Base-by-base conservation (phyloP, 2,329 filamentous ascomycete species). In the Colletotrichum camelliae region DNA sequence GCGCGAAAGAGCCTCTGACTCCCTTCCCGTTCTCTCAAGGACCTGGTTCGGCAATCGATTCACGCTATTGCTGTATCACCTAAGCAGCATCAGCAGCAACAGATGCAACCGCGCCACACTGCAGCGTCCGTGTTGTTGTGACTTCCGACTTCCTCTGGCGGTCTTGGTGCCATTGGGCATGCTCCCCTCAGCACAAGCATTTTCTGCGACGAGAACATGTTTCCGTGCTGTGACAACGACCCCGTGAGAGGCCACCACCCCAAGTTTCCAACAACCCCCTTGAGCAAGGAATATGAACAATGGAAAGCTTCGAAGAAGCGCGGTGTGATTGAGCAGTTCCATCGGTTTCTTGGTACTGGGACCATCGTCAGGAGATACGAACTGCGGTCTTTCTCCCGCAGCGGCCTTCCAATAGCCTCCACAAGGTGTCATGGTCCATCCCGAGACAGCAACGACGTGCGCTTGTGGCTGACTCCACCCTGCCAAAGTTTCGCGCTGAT, bases 401-500 rank as follows among this genome's bases (percentile, higher is more conserved):
- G 57, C 64, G 70, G 72, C n/a, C 48, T 24, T 37, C 60, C 67
- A 75, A 37, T 39, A 35, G 60, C 37, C 24, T 27, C 31, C 27
- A 9, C 27, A 33, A 61, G 33, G 13, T 33, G 35, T 2, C 16
- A 33, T 60, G 21, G 33, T 27, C 37, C 57, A 73, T 68, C 73
- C 58, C 69, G 69, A 72, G 37, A 67, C 61, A 62, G 37, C 52
- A 72, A 39, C 61, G 55, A 64, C 55, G 68, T 55, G 57, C 68
- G 62, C 55, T 60, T 72, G 57, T 72, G 69, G 73, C 73, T 75
- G 73, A 68, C 62, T 64, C 73, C 55, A 60, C 67, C 62, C 52
- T 37, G 31, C 43, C 64, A 66, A 58, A 24, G 62, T 75, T 68
- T 52, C 43, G 55, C 24, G 62, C 69, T 68, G 73, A 71, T 71